Percentiles rank a stretch among this genome's conserved stretches.
Conservation (phyloP, 2,329 filamentous ascomycete species). For the Leptographium procerum region DNA sequence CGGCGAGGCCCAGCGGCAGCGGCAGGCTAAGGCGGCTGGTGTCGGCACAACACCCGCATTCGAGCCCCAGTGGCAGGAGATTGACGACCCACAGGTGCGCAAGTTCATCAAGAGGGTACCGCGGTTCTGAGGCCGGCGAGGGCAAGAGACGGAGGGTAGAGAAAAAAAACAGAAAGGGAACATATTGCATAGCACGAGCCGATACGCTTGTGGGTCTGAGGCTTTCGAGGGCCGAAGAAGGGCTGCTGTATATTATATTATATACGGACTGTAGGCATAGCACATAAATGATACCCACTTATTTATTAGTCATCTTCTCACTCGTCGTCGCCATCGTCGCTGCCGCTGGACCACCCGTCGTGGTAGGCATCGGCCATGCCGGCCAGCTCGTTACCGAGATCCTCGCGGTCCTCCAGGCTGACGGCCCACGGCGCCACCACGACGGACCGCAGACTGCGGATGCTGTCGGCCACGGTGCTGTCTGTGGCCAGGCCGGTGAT, state of each 20-base stretch:
- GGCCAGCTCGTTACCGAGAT: constrained; percentile 67
- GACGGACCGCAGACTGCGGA: constrained; percentile 55
- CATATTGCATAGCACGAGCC: not conserved
- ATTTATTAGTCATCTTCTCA: not conserved
- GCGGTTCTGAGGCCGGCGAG: constrained; percentile 3
- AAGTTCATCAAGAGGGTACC: constrained; percentile 10
- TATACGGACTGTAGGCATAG: too few species aligned
- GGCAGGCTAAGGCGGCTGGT: constrained; percentile 9
- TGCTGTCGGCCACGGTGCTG: constrained; percentile 55
- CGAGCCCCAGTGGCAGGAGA: constrained; percentile 12
- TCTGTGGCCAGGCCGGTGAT: constrained; percentile 60
- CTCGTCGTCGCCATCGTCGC: constrained; percentile 57
- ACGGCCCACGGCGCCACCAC: constrained; percentile 41
- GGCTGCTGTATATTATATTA: not conserved
- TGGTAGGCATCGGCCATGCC: constrained; percentile 81
- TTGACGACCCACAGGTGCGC: constrained; percentile 11
- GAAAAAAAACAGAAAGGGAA: not conserved
- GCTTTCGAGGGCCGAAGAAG: not conserved
- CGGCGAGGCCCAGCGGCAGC: constrained; percentile 8
- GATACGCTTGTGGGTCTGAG: too few species aligned
- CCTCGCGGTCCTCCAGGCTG: constrained; percentile 69
- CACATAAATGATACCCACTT: not conserved
- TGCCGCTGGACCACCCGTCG: constrained; percentile 74
- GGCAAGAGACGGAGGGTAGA: constrained; percentile 5
- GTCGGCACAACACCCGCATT: constrained; percentile 8